Percentiles rank a stretch among this genome's conserved stretches.
phyloP scores from a whole-genome alignment of 768 basidiomycete genomes.

The Kwoniella mangroviensis region DNA sequence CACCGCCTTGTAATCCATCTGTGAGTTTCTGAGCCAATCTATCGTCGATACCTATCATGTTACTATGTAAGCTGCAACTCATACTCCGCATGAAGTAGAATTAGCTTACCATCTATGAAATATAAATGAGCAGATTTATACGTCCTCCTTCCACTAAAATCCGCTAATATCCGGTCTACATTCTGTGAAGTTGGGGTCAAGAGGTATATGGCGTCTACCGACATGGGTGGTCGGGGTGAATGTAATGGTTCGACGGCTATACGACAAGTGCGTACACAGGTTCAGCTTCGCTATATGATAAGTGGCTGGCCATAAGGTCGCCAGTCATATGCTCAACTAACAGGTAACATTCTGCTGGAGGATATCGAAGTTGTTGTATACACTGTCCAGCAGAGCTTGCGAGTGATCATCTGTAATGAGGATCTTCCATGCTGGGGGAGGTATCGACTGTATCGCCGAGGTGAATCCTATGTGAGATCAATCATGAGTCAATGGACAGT shows the following conservation, averaged over 20 bases:
- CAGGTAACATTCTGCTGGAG: conserved; percentile 94
- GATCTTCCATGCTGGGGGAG: conserved; percentile 92
- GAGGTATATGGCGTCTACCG: conserved; percentile 89
- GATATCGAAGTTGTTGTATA: conserved; percentile 91
- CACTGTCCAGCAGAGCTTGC: conserved; percentile 77
- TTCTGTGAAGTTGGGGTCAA: conserved; percentile 95
- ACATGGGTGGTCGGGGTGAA: conserved; percentile 77
- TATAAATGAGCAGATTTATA: conserved; percentile 88
- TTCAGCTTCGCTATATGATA: not conserved
- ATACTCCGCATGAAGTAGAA: not conserved
- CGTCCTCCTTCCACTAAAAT: conserved; percentile 72
- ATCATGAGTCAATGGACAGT: not conserved
- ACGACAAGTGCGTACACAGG: not conserved
- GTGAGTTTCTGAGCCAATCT: conserved; percentile 75
- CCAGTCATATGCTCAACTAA: conserved; percentile 61
- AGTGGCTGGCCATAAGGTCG: not conserved
- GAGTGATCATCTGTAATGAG: conserved; percentile 94
- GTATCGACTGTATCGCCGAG: conserved; percentile 57
- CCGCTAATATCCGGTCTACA: conserved; percentile 84
- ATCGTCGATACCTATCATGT: conserved; percentile 71
- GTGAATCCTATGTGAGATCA: conserved; percentile 55
- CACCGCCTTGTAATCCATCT: conserved; percentile 74
- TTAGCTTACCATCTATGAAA: conserved; percentile 80
- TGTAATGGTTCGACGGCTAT: conserved; percentile 91
- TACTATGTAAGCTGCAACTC: not conserved